Percentiles rank a stretch among this genome's conserved stretches.
These are phyloP conservation scores for Sordariomycetes sp. DNA, from an alignment of 2,329 filamentous ascomycete genomes.

Conservation along the genomic window DNA sequence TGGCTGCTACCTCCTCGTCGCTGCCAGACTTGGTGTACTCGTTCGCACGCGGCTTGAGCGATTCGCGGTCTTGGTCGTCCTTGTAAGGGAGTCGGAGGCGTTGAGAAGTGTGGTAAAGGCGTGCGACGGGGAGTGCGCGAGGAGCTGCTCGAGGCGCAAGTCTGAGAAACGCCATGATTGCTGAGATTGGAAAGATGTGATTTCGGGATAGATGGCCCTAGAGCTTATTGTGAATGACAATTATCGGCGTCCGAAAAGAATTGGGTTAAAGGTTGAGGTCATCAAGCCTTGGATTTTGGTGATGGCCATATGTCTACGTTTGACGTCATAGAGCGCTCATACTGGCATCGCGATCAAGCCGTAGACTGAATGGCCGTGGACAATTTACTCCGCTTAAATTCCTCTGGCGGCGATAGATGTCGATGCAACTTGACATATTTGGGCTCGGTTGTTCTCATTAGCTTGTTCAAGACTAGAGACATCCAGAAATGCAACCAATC, in stretches of 20 bases:
- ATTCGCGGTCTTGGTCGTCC: conserved; percentile 47
- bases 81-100: conserved; percentile 30
- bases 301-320: background rate
- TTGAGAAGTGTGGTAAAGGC: conserved; percentile 22
- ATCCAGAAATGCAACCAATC: too few species aligned
- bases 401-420: too few species aligned
- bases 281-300: background rate
- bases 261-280: too few species aligned
- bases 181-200: background rate
- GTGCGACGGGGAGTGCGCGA: conserved; percentile 6
- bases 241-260: too few species aligned
- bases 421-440: too few species aligned
- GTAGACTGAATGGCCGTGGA: too few species aligned
- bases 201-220: background rate
- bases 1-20: conserved; percentile 48
- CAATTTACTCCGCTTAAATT: too few species aligned
- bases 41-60: conserved; percentile 53
- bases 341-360: too few species aligned
- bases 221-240: too few species aligned
- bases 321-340: background rate
- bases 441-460: too few species aligned
- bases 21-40: conserved; percentile 63
- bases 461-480: too few species aligned
- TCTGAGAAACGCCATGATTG: conserved; percentile 8
- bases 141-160: conserved; percentile 8